Evolutionary conservation across 129 eudicot genomes (phyloP), one percentile per base, ranked within the genome.

Genomic region (Logfia minima): DNA sequence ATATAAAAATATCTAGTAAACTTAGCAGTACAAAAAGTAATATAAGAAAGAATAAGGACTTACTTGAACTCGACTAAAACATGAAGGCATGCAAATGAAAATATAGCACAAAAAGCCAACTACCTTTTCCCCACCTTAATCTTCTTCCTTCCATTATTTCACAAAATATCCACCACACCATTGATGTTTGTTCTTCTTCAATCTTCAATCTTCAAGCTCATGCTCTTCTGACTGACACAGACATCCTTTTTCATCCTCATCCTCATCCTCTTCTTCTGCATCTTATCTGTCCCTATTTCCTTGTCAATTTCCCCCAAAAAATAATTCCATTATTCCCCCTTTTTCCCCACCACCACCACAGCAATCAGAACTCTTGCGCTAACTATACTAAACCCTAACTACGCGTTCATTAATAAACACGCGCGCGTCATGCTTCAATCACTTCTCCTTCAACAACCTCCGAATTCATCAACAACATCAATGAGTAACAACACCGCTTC

Each of bases 361-460:
- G 18, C 26, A 34, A 17, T 7, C 41, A 37, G 1, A 37, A 37
- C 37, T 4, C 37, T 34, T 34, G 37, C 37, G 6, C 37, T 4
- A 4, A 34, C 37, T 5, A 35, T 6, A 35, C 39, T 35, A 35
- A 35, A 39, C 48, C 3, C 48, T 39, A 39, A 39, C 10, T 8
- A 8, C 11, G 2, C 45, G 2, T 39, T 39, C 0, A 8, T 11
- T 8, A 39, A 8, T 9, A 32, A 32, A 31, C 59, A 53, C 61
- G 22, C 8, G 13, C 37, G 39, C 70, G 81, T 51, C 86, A 86
- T 86, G 90, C 90, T 86, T 66, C 90, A 84, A 52, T 81, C 87
- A n/a, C 82, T 84, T 17, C 66, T 78, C 60, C 86, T 77, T 68
- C 81, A 70, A 71, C 83, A 62, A 0, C 74, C 79, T 8, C 86